phyloP scores from a whole-genome alignment of 2,329 filamentous ascomycete genomes.

The Aureobasidium leucospermi region DNA sequence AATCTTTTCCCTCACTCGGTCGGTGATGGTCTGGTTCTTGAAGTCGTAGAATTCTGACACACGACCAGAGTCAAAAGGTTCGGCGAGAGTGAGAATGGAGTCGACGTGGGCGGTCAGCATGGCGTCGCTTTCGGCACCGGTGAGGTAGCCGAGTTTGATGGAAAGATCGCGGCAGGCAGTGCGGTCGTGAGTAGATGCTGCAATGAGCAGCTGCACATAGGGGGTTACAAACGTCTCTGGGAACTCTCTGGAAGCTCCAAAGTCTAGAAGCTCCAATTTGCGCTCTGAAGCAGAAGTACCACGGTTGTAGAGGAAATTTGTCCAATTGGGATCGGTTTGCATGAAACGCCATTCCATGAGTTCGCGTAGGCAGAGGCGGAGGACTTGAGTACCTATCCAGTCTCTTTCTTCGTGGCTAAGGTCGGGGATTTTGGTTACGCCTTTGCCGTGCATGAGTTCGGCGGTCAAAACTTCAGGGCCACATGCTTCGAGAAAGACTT shows the following conservation, averaged over 20 bases:
- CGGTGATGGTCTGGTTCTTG: conserved; percentile 88
- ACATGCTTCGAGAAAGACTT: conserved; percentile 69
- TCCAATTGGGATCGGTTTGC: conserved; percentile 99
- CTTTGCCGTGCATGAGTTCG: conserved; percentile 79
- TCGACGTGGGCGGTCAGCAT: conserved; percentile 92
- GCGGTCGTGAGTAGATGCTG: conserved; percentile 66
- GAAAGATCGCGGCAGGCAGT: conserved; percentile 59
- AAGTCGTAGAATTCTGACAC: conserved; percentile 89
- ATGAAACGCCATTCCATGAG: conserved; percentile 94
- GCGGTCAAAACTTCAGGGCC: conserved; percentile 86
- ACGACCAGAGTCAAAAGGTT: conserved; percentile 63
- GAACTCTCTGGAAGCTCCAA: conserved; percentile 84
- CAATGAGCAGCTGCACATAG: conserved; percentile 74
- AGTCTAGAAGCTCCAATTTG: conserved; percentile 86
- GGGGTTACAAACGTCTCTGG: conserved; percentile 69
- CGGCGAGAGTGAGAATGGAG: conserved; percentile 81
- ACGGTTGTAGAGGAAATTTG: conserved; percentile 70
- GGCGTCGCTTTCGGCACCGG: conserved; percentile 71
- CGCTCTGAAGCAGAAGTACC: conserved; percentile 7
- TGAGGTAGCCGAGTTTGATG: conserved; percentile 78
- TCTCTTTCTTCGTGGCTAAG: conserved; percentile 80
- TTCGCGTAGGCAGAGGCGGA: conserved; percentile 85
- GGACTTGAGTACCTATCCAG: conserved; percentile 92
- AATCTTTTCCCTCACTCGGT: conserved; percentile 79
- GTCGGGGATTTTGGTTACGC: conserved; percentile 67